Base-by-base conservation (phyloP, 2,329 filamentous ascomycete genomes). In the Lachnellula subtilissima region DNA sequence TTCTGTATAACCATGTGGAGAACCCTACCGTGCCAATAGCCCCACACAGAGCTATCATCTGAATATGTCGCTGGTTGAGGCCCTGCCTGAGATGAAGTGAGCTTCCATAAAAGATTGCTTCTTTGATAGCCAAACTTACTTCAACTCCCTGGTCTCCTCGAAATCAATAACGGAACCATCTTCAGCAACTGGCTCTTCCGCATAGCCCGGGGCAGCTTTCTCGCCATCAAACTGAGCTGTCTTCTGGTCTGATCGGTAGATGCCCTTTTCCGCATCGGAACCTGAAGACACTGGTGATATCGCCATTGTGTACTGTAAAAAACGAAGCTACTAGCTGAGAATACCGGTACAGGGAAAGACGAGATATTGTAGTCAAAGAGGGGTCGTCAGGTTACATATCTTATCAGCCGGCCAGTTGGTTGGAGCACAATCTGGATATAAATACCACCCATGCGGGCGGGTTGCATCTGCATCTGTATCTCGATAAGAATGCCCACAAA, bases 31-130 rank as follows among this genome's bases (percentile, higher is more conserved):
- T 81, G 17, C 76, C 76, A 57, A 76, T 75, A 9, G 74, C 72
- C n/a, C 74, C 74, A 3, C 73, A 73, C 35, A 76, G 67, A 5
- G 74, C 74, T 56, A 76, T 76, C 69, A 76, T 72, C 48, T 73
- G 74, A 65, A 66, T 64, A 65, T 76, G 74, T 22, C 74, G 71
- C 55, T 77, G 74, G n/a, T 71, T 67, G 17, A 78, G 66, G 4
- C 73, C 73, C 32, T 72, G 70, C 19, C 66, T 73, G 53, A 82
- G 73, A 14, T 5, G 32, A 11, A 22, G 23, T 47, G 19, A 56
- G 52, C 51, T 46, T 39, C n/a, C 23, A 43, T 28, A 3, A n/a
- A 25, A 25, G 8, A 7, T 37, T 22, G 14, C 9, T 7, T 46
- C 7, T 22, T 12, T 40, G 28, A 37, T 35, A 47, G 23, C 23